phyloP scores from a whole-genome alignment of 345 rosid genomes.

The Nasturtium officinale region DNA sequence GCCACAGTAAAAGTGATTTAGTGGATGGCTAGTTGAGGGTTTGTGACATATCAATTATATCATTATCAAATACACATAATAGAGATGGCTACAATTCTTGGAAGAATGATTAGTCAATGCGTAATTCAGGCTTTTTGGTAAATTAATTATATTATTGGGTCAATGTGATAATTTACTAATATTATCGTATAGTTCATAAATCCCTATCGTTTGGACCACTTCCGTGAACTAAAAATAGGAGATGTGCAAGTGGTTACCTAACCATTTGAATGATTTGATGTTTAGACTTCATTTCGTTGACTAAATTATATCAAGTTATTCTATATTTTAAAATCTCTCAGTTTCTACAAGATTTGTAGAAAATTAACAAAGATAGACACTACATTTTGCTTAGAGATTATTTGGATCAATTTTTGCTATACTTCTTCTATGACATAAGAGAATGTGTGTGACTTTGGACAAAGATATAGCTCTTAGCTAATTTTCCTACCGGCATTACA shows the following conservation, averaged over 20 bases:
- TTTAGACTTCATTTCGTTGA: conserved; percentile 28
- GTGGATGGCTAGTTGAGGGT: neutral
- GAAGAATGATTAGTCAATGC: conserved; percentile 14
- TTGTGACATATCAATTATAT: neutral
- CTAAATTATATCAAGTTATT: conserved; percentile 1
- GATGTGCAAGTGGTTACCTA: conserved; percentile 38
- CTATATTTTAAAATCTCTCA: neutral
- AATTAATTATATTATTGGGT: neutral
- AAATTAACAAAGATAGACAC: neutral
- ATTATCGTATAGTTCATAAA: conserved; percentile 19
- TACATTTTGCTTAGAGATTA: neutral
- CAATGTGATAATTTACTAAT: neutral
- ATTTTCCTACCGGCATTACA: neutral
- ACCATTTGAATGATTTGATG: conserved; percentile 40
- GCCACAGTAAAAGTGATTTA: neutral
- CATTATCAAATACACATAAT: neutral
- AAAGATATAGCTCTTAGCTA: conserved; percentile 1
- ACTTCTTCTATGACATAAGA: neutral
- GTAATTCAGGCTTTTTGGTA: conserved; percentile 3
- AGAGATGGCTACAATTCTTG: conserved; percentile 8
- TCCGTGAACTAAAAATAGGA: conserved; percentile 18
- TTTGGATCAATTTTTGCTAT: neutral
- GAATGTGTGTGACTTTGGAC: conserved; percentile 1
- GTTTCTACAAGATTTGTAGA: neutral
- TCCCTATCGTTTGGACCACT: conserved; percentile 34